Conservation (phyloP, 352 stramenopile genomes). For the Phytophthora agathidicida region DNA sequence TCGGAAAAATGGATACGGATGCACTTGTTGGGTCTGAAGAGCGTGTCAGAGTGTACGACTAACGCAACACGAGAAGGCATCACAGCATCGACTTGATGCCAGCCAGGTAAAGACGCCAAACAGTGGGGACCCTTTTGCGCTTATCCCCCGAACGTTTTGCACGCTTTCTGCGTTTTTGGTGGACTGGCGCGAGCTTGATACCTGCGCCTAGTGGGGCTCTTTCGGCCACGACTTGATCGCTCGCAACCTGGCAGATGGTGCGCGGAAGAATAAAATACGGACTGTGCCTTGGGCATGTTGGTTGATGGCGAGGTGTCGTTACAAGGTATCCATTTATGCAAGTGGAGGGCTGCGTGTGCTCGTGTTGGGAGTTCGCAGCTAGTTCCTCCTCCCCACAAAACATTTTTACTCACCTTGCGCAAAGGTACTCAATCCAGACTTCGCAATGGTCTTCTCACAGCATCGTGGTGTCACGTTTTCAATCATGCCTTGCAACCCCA, state of each 20-base stretch:
- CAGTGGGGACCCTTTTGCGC: background rate
- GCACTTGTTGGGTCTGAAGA: background rate
- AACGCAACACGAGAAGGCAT: background rate
- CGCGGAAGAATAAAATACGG: background rate
- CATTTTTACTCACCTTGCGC: conserved; percentile 9
- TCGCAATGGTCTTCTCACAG: conserved; percentile 14
- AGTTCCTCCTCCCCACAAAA: conserved; percentile 2
- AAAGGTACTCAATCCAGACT: background rate
- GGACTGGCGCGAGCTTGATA: conserved; percentile 19
- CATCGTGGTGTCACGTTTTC: conserved; percentile 37
- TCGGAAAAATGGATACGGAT: no score
- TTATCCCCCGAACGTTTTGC: conserved; percentile 14
- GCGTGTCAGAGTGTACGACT: conserved; percentile 16
- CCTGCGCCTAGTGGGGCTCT: background rate
- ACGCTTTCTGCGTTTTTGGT: background rate
- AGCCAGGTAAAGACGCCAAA: no score
- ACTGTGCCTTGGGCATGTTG: background rate
- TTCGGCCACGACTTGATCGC: background rate
- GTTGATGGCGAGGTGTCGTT: no score
- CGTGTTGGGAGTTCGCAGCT: no score
- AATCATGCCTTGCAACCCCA: conserved; percentile 54
- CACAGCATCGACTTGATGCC: no score
- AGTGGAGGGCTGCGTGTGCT: no score
- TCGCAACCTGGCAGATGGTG: background rate
- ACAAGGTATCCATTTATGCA: no score